These are phyloP conservation scores for Microsporum canis DNA, from an alignment of 2,329 filamentous ascomycete genomes.

Conservation along the genomic window DNA sequence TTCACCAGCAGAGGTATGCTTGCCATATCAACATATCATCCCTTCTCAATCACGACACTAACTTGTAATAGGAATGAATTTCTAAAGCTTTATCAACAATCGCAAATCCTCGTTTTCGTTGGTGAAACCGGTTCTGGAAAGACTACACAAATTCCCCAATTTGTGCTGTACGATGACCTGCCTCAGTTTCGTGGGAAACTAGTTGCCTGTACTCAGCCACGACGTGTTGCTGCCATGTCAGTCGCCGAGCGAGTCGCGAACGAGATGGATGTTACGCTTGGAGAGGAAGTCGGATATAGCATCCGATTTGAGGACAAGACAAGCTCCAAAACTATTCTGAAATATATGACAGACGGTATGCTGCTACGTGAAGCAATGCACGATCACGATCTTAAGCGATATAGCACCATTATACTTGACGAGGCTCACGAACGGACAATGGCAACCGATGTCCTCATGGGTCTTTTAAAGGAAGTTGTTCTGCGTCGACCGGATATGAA, in stretches of 20 bases:
- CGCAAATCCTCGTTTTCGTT: slow-evolving; percentile 94
- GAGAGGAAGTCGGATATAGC: slow-evolving; percentile 94
- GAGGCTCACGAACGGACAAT: slow-evolving; percentile 97
- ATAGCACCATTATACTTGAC: slow-evolving; percentile 96
- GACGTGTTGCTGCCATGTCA: slow-evolving; percentile 96
- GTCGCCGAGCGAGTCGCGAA: slow-evolving; percentile 95
- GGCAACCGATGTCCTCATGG: slow-evolving; percentile 95
- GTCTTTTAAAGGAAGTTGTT: slow-evolving; percentile 82
- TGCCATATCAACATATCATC: background rate
- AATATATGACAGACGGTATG: slow-evolving; percentile 99
- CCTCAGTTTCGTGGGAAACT: slow-evolving; percentile 78
- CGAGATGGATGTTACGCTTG: slow-evolving; percentile 86
- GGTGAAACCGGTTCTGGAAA: slow-evolving; percentile 99
- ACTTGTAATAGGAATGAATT: slow-evolving; percentile 62
- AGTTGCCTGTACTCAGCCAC: slow-evolving; percentile 92
- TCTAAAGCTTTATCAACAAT: slow-evolving; percentile 79
- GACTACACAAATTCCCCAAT: slow-evolving; percentile 97
- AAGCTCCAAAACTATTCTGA: slow-evolving; percentile 75
- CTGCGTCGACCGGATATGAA: slow-evolving; percentile 77
- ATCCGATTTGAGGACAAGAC: slow-evolving; percentile 98
- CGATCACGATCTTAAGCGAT: slow-evolving; percentile 80
- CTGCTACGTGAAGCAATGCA: slow-evolving; percentile 92
- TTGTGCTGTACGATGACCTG: slow-evolving; percentile 92
- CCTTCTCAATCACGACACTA: background rate
- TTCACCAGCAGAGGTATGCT: slow-evolving; percentile 72